Percentiles rank a stretch among this genome's conserved stretches.
Conservation (phyloP, 768 basidiomycete species). For the Suillus weaverae region DNA sequence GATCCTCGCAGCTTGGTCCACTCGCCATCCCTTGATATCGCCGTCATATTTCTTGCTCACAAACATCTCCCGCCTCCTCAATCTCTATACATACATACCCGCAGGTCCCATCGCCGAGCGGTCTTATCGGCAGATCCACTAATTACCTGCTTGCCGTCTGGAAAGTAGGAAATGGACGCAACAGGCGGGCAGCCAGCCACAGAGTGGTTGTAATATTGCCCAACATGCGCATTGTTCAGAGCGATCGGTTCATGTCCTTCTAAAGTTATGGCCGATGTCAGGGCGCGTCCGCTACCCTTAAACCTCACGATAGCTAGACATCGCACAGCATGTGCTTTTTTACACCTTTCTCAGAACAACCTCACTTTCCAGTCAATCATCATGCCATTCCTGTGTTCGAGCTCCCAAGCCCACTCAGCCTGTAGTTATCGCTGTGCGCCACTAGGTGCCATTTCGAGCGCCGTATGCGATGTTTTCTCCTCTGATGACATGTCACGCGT, state of each 20-base stretch:
- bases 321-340: too few relatives aligned
- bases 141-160: slow-evolving; percentile 4
- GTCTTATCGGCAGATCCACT: slow-evolving; percentile 15
- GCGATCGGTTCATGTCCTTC: neutral
- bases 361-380: too few relatives aligned
- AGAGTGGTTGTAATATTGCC: neutral
- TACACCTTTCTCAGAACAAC: too few relatives aligned
- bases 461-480: too few relatives aligned
- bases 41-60: neutral
- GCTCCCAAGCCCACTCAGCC: too few relatives aligned
- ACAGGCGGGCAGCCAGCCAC: neutral
- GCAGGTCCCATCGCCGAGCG: neutral
- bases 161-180: slow-evolving; percentile 8
- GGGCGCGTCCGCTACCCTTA: too few relatives aligned
- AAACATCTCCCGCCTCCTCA: neutral
- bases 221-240: neutral
- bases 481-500: too few relatives aligned
- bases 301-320: too few relatives aligned
- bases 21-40: neutral
- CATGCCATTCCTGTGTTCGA: too few relatives aligned
- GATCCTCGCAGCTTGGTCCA: neutral
- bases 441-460: neutral
- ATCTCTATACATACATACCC: neutral
- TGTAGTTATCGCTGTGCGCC: too few relatives aligned
- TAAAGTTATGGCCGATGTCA: neutral